phyloP scores from a whole-genome alignment of 495 filamentous ascomycete genomes.

The Bombardia bombarda region DNA sequence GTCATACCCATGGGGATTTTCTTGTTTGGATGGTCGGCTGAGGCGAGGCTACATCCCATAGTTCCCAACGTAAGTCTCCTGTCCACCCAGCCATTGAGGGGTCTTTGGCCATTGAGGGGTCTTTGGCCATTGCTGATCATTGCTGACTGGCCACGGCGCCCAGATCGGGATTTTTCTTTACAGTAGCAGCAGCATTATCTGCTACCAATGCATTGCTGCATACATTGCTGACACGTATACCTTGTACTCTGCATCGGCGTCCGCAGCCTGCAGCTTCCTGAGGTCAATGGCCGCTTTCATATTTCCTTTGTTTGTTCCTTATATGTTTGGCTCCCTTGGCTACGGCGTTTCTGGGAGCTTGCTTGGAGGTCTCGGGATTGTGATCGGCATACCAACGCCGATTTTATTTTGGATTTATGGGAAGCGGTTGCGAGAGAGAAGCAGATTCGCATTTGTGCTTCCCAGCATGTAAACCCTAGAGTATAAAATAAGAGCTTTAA shows the following conservation, averaged over 20 bases:
- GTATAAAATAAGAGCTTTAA: too few species aligned
- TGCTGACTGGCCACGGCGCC: too few species aligned
- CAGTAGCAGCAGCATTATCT: slow-evolving; percentile 4
- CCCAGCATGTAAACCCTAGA: background rate
- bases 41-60: slow-evolving; percentile 19
- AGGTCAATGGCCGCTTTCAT: slow-evolving; percentile 3
- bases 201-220: slow-evolving; percentile 7
- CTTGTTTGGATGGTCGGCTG: slow-evolving; percentile 33
- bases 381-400: slow-evolving; percentile 6
- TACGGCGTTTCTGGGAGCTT: slow-evolving; percentile 5
- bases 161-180: slow-evolving; percentile 3
- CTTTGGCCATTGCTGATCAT: too few species aligned
- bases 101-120: too few species aligned
- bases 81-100: background rate
- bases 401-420: slow-evolving; percentile 7
- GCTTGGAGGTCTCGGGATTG: background rate
- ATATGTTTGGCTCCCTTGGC: slow-evolving; percentile 3
- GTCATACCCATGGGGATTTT: slow-evolving; percentile 20
- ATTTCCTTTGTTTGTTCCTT: slow-evolving; percentile 8
- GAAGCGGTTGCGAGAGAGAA: slow-evolving; percentile 1
- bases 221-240: slow-evolving; percentile 7
- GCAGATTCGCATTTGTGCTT: background rate
- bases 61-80: slow-evolving; percentile 5
- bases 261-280: slow-evolving; percentile 6
- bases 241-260: slow-evolving; percentile 8